Evolutionary conservation across 768 basidiomycete species (phyloP).

Genomic region (Daedalea quercina): DNA sequence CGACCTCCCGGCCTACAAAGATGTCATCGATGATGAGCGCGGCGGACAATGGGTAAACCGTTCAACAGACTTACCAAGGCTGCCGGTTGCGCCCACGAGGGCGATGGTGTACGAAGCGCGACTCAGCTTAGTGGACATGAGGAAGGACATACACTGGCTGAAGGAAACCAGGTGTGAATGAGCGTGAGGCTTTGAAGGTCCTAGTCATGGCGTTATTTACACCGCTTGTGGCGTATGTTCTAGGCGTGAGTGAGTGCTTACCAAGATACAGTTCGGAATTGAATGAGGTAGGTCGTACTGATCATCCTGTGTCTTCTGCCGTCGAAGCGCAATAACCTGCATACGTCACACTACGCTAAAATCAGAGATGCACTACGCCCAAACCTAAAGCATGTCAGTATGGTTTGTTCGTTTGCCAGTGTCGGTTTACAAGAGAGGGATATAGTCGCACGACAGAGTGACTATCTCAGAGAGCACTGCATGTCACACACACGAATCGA

Average conservation of each 20-base stretch:
- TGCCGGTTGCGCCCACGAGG: slow-evolving; percentile 2
- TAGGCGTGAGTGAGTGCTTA: not conserved
- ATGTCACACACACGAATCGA: too few species aligned
- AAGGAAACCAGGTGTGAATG: not conserved
- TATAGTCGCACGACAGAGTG: too few species aligned
- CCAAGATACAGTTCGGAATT: not conserved
- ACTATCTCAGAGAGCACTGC: too few species aligned
- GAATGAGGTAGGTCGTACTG: not conserved
- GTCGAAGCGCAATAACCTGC: too few species aligned
- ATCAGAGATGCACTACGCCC: too few species aligned
- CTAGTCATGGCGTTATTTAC: not conserved
- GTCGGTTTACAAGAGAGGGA: too few species aligned
- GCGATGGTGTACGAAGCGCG: slow-evolving; percentile 1
- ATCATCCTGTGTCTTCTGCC: not conserved
- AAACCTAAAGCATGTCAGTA: too few species aligned
- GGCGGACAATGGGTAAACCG: not conserved
- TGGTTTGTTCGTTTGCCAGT: too few species aligned
- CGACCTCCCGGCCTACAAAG: not conserved
- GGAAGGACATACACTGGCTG: not conserved
- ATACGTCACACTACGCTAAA: too few species aligned
- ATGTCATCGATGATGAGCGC: not conserved
- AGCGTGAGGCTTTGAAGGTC: not conserved
- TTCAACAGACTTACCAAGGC: not conserved
- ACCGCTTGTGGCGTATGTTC: not conserved
- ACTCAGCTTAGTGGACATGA: not conserved